A percentile compares a stretch with the other conserved stretches of the same genome.
These are phyloP conservation scores for Mycena venus DNA, from an alignment of 768 basidiomycete species.

Conservation along the genomic window DNA sequence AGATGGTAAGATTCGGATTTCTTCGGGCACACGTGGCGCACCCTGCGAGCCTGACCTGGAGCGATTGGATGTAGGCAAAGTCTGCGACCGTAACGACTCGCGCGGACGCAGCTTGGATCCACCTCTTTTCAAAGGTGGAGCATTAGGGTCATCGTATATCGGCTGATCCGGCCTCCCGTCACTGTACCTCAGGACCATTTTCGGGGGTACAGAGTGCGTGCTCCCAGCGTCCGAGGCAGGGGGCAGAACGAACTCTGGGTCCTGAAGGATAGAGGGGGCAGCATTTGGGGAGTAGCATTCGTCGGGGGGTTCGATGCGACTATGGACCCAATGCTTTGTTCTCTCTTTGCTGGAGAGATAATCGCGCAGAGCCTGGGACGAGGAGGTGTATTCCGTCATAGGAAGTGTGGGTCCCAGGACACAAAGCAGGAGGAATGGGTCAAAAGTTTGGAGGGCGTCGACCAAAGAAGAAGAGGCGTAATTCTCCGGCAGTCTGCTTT, in stretches of 20 bases:
- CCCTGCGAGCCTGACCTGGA: constrained; percentile 56
- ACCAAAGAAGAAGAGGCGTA: constrained; percentile 36
- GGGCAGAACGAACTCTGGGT: constrained; percentile 49
- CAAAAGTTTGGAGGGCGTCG: constrained; percentile 19
- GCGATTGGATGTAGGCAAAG: constrained; percentile 49
- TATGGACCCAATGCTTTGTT: constrained; percentile 75
- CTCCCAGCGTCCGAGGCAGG: constrained; percentile 65
- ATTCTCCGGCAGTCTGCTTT: constrained; percentile 25
- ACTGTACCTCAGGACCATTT: constrained; percentile 77
- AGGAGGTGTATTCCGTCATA: constrained; percentile 43
- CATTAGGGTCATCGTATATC: constrained; percentile 57
- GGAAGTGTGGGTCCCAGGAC: constrained; percentile 7
- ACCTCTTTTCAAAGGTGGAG: constrained; percentile 35
- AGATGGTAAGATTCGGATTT: constrained; percentile 74
- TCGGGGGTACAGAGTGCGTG: constrained; percentile 71
- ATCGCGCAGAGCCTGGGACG: constrained; percentile 69
- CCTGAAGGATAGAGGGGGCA: constrained; percentile 65
- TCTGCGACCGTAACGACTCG: constrained; percentile 46
- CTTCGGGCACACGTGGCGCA: constrained; percentile 61
- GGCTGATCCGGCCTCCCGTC: constrained; percentile 77
- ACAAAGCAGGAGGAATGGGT: constrained; percentile 27
- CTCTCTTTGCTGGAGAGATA: constrained; percentile 72
- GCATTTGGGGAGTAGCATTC: constrained; percentile 71
- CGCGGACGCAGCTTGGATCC: constrained; percentile 39
- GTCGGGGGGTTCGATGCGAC: constrained; percentile 47